Evolutionary conservation across 176 grass and related monocot genomes (phyloP), one percentile per base, ranked within the genome.

Genomic region (Lolium multiflorum): DNA sequence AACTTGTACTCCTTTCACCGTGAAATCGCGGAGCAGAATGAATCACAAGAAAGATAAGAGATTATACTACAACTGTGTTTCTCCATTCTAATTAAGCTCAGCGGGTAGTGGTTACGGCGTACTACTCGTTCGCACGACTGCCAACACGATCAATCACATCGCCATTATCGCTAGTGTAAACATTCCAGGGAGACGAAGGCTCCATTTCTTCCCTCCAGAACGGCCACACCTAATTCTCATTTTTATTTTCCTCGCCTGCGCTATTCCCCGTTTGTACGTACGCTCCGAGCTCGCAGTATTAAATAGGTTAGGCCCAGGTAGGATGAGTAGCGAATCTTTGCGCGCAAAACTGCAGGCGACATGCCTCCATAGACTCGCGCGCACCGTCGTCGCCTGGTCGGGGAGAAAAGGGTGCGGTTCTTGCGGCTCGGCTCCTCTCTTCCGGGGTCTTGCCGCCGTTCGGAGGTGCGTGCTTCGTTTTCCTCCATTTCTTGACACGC

Each of bases 371-470:
- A 72, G 74, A 14, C 55, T 68, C 48, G 41, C 66, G 76, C 65
- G 60, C 48, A 11, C 13, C 20, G 57, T 58, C 18, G 18, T 58
- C 54, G 44, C n/a, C 62, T 10, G 10, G 51, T 66, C 63, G 49
- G 38, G 72, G 25, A 76, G 74, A 76, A 69, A 55, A 54, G 48
- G 25, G 65, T 28, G 75, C 87, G 37, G 35, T 82, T 88, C 79
- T 47, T 58, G 48, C 28, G 76, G 51, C 64, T 51, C 7, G 16
- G 22, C 58, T 59, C 11, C 59, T 62, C 9, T 60, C 58, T 61
- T 89, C 58, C 83, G 24, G 71, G 83, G 78, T 70, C 71, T 44
- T 82, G 83, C 38, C 59, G 71, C 58, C 17, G 76, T 51, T 22
- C 8, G 13, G 10, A 78, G 83, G 74, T 85, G 64, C 48, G 83